Percentiles rank a stretch among this genome's conserved stretches.
Evolutionary conservation across 2,329 filamentous ascomycete genomes (phyloP).

Genomic region (Colletotrichum paranaense): DNA sequence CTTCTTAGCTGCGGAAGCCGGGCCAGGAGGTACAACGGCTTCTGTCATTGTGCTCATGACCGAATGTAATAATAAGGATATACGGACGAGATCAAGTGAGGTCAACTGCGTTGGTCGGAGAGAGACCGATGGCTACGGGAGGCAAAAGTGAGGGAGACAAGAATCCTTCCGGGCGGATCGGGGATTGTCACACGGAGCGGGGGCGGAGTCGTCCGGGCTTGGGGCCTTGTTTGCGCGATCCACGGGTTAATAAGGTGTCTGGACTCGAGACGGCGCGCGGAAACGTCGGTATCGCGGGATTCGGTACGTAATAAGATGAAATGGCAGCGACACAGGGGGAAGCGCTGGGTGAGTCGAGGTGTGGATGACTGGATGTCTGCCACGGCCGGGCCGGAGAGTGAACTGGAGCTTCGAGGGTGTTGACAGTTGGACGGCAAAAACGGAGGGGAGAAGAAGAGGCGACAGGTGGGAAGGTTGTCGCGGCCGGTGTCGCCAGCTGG

Average conservation of each 20-base stretch:
- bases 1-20: slow-evolving; percentile 42
- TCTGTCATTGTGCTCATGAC: slow-evolving; percentile 38
- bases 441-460: background rate
- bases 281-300: slow-evolving; percentile 1
- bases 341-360: background rate
- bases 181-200: slow-evolving; percentile 26
- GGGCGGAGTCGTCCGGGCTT: background rate
- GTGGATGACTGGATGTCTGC: background rate
- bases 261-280: background rate
- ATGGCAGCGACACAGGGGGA: background rate
- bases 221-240: background rate
- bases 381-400: background rate
- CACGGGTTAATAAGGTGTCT: background rate
- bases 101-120: background rate
- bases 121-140: background rate
- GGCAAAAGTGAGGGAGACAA: background rate
- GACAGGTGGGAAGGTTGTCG: background rate
- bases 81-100: background rate
- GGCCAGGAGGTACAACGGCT: slow-evolving; percentile 19
- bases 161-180: slow-evolving; percentile 26
- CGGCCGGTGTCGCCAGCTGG: slow-evolving; percentile 19
- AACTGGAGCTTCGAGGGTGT: too few relatives aligned
- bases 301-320: slow-evolving; percentile 24
- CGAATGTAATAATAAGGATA: background rate
- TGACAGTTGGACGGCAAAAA: background rate